Evolutionary conservation across 139 green algal genomes (phyloP).

Genomic region (Dunaliella primolecta): DNA sequence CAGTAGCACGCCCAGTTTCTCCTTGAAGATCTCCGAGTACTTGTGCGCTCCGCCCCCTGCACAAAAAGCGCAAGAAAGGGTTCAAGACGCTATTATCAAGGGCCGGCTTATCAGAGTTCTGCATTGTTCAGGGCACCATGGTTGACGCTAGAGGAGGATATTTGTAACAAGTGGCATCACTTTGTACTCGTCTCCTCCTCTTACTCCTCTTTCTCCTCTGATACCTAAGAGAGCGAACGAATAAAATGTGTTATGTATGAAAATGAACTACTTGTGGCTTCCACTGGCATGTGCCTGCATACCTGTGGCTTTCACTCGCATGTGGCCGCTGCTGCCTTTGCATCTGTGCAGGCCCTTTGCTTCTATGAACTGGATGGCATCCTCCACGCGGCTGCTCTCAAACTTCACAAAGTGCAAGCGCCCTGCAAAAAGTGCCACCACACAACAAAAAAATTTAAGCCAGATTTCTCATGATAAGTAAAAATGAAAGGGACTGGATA

Average conservation of each 20-base stretch:
- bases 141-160: background rate
- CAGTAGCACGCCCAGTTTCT: constrained; percentile 85
- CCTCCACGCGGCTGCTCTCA: constrained; percentile 82
- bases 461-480: too few species aligned
- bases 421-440: constrained; percentile 37
- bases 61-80: too few species aligned
- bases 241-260: too few species aligned
- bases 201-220: too few species aligned
- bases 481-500: too few species aligned
- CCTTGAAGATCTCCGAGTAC: constrained; percentile 82
- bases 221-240: too few species aligned
- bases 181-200: too few species aligned
- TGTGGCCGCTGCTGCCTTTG: constrained; percentile 31
- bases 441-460: too few species aligned
- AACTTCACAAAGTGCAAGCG: constrained; percentile 98
- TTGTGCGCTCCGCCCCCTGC: constrained; percentile 82
- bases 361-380: constrained; percentile 93
- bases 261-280: too few species aligned
- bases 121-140: background rate
- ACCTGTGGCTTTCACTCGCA: constrained; percentile 62
- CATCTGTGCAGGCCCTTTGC: constrained; percentile 84
- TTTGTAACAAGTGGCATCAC: too few species aligned
- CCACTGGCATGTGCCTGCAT: too few species aligned
- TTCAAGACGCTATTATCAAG: background rate
- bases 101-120: background rate